Evolutionary conservation across 1,139 yeast species (phyloP).

Genomic region (Debaryomyces fabryi): DNA sequence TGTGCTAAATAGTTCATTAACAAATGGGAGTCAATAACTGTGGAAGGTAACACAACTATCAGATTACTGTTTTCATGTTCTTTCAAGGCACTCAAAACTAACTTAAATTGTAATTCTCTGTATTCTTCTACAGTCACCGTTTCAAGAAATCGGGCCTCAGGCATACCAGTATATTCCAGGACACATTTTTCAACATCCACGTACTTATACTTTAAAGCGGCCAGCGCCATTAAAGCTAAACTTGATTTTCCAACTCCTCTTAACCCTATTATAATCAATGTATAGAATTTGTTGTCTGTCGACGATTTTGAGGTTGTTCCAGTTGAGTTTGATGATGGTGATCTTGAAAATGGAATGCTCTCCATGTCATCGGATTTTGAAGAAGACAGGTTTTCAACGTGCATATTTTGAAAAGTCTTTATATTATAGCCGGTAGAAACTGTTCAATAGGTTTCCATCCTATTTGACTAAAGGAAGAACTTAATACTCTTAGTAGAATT

Average conservation of each 20-base stretch:
- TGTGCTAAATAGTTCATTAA: conserved; percentile 11
- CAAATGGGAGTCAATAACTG: conserved; percentile 13
- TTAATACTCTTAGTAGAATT: background rate
- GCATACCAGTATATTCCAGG: conserved; percentile 11
- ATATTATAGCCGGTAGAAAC: background rate
- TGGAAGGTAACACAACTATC: conserved; percentile 18
- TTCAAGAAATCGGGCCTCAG: conserved; percentile 12
- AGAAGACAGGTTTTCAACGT: background rate
- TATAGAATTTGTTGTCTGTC: background rate
- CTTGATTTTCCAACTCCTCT: conserved; percentile 24
- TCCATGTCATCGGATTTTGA: conserved; percentile 2
- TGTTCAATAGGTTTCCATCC: background rate
- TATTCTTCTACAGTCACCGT: conserved; percentile 12
- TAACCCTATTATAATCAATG: conserved; percentile 17
- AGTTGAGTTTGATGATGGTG: conserved; percentile 2
- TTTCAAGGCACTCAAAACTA: conserved; percentile 11
- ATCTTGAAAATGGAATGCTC: background rate
- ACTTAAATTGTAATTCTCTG: conserved; percentile 13
- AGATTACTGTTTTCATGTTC: conserved; percentile 6
- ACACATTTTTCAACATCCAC: conserved; percentile 19
- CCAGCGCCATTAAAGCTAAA: conserved; percentile 21
- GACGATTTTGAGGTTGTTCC: background rate
- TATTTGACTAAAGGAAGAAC: background rate
- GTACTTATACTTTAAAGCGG: conserved; percentile 16
- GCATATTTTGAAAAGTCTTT: background rate